Evolutionary conservation across 768 basidiomycete species (phyloP), one percentile per base, ranked within the genome.

Genomic region (Suillus weaverae): DNA sequence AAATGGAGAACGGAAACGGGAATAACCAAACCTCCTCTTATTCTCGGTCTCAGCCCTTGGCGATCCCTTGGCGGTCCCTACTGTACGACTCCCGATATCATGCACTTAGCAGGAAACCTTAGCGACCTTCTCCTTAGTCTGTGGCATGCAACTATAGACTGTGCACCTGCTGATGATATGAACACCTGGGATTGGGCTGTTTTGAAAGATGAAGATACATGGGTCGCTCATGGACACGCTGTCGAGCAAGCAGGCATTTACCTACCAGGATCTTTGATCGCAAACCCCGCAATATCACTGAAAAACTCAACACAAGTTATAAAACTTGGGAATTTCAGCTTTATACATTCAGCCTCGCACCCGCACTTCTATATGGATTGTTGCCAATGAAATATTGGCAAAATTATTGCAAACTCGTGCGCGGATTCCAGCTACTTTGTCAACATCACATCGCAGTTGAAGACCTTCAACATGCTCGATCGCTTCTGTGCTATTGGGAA

Each of bases 91-190:
- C n/a, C n/a, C n/a, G n/a, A n/a, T n/a, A n/a, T n/a, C n/a, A n/a
- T n/a, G 81, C 81, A 83, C 64, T 70, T 80, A 1, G 60, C 62
- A 1, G 61, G 73, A 0, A 80, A 79, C 41, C 9, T 76, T 0
- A 59, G 66, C 0, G n/a, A n/a, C n/a, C n/a, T n/a, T n/a, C n/a
- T n/a, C n/a, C n/a, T n/a, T n/a, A n/a, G n/a, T n/a, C n/a, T n/a
- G n/a, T n/a, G n/a, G n/a, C n/a, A n/a, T n/a, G n/a, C n/a, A 0
- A 67, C 64, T 1, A 62, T 78, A 0, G 64, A 71, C 2, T 69
- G 33, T 13, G 53, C n/a, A 2, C 5, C 32, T 0, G 18, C 22
- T 0, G 78, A 80, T 55, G 53, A 68, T 38, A 68, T 62, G 14
- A 38, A 8, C 0, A 62, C 61, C 0, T 81, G 80, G 80, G 70